Base-by-base conservation (phyloP, 164 flowering plant genomes). In the Vitis riparia region DNA sequence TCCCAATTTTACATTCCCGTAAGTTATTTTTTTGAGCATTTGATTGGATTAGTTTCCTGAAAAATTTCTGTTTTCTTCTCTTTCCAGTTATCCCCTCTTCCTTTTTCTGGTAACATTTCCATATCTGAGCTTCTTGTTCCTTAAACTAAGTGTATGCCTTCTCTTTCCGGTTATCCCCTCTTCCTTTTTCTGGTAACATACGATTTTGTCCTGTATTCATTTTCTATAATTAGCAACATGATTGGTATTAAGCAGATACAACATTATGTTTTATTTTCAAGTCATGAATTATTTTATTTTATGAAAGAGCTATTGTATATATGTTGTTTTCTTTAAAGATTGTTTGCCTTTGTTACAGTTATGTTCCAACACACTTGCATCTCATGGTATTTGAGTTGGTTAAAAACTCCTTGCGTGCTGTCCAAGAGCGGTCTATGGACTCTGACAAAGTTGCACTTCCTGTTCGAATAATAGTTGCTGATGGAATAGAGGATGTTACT, bases 321-420 rank as follows among this genome's bases (percentile, higher is more conserved):
- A 14, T 53, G 16, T 53, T 53, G n/a, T 59, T 17, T 23, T 59
- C 19, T 9, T 15, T 1, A 16, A 51, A n/a, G 9, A 9, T 5
- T 56, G 51, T 55, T 67, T 55, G 49, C 10, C 66, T 47, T 62
- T 65, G 5, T 73, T 0, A 55, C 87, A 96, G 99, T 16, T 96
- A 96, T 75, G 97, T 93, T 53, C 98, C 97, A 10, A 60, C 95
- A 15, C 99, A 96, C 73, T 87, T 96, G 83, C 98, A 96, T 74
- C 85, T 90, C 62, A 96, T 96, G 99, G 95, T 93, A 50, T 96
- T 91, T 79, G 98, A 96, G 85, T 77, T 96, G 79, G 99, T 93
- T 14, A 96, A 96, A 83, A 96, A 96, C 78, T 96, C 99, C 5
- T 73, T 96, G 69, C 97, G 99, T 78, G 99, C 99, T 68, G 98